Conservation (phyloP, 2,329 filamentous ascomycete species). For the Talaromyces atroroseus region DNA sequence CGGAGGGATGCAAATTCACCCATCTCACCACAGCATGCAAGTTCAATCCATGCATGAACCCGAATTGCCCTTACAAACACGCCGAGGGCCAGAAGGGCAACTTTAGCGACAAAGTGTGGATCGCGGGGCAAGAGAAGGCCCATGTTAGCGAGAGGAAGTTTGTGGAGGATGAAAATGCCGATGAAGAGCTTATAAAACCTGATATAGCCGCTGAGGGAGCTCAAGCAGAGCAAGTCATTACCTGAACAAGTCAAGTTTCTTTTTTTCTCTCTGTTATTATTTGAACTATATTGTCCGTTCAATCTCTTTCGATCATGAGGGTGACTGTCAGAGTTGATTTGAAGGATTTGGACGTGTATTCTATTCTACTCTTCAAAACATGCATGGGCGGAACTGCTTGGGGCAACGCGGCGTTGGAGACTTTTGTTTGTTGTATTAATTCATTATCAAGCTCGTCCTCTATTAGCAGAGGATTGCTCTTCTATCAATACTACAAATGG, state of each 20-base stretch:
- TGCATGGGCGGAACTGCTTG: slow-evolving; percentile 4
- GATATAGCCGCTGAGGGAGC: slow-evolving; percentile 29
- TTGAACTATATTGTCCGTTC: too few species aligned
- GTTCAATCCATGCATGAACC: slow-evolving; percentile 86
- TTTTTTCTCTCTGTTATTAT: background rate
- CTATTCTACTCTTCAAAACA: slow-evolving; percentile 4
- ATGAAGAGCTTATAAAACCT: slow-evolving; percentile 69
- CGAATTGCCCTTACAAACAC: slow-evolving; percentile 83
- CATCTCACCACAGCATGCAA: slow-evolving; percentile 81
- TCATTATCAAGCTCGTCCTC: background rate
- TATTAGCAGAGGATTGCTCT: background rate
- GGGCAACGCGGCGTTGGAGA: slow-evolving; percentile 5
- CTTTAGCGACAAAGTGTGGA: slow-evolving; percentile 90
- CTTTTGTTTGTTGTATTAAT: background rate
- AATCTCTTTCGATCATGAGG: background rate
- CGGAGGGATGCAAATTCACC: slow-evolving; percentile 79
- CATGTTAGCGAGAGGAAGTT: slow-evolving; percentile 89
- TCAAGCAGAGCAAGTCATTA: slow-evolving; percentile 28
- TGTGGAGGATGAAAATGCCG: slow-evolving; percentile 57
- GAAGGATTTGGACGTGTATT: slow-evolving; percentile 10
- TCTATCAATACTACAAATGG: too few species aligned
- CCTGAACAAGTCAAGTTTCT: slow-evolving; percentile 20
- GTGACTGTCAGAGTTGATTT: background rate
- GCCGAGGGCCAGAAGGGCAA: slow-evolving; percentile 81
- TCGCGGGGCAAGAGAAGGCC: slow-evolving; percentile 53